Evolutionary conservation across 805 yeast species (phyloP).

Genomic region (Schizosaccharomyces cryophilus): DNA sequence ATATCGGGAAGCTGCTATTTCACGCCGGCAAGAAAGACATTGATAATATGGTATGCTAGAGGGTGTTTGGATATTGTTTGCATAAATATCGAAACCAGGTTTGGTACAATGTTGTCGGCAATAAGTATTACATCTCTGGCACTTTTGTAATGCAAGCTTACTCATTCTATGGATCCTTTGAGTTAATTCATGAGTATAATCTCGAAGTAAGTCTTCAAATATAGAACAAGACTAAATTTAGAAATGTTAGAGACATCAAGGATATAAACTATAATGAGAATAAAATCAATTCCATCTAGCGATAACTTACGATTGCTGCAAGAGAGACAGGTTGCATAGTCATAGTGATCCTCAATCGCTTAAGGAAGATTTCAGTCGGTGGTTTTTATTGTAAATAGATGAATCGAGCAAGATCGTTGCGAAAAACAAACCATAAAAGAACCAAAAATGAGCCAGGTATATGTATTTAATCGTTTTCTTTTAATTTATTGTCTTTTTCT

Average conservation of each 20-base stretch:
- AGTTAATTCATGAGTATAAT: background rate
- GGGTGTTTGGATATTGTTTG: background rate
- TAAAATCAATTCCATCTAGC: background rate
- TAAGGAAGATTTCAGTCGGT: too few relatives aligned
- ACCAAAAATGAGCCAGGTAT: too few relatives aligned
- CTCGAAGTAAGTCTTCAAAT: background rate
- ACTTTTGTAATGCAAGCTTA: background rate
- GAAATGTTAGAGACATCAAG: background rate
- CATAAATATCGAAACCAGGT: conserved; percentile 1
- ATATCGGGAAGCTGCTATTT: conserved; percentile 2
- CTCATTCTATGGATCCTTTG: background rate
- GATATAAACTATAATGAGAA: too few relatives aligned
- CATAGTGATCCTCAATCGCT: background rate
- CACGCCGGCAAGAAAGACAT: background rate
- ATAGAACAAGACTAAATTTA: background rate
- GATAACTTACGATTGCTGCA: background rate
- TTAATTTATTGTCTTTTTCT: too few relatives aligned
- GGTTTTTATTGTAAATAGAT: too few relatives aligned
- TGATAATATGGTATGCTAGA: background rate
- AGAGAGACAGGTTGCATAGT: background rate
- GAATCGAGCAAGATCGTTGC: too few relatives aligned
- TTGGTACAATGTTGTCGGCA: conserved; percentile 1
- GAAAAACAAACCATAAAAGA: too few relatives aligned
- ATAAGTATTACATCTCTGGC: background rate
- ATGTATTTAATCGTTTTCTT: too few relatives aligned